Base-by-base conservation (phyloP, 441 rosid genomes). In the Populus hybrid region DNA sequence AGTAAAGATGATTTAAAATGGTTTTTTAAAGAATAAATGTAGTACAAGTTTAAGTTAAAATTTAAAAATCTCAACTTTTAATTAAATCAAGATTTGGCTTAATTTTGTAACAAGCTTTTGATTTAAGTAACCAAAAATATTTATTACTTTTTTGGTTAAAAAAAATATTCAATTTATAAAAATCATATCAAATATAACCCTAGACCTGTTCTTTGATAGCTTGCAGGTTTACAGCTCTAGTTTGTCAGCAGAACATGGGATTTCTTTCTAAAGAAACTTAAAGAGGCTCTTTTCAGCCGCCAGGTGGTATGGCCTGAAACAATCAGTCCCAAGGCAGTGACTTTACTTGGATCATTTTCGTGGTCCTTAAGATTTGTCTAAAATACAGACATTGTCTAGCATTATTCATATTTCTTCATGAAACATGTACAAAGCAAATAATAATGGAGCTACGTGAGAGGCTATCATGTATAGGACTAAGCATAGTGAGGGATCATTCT, bases 391-490 rank as follows among this genome's bases (percentile, higher is more conserved):
- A 64, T 3, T 28, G 74, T 34, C 64, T 30, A 72, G 11, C 18
- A 19, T 53, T 78, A 2, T 18, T 35, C 69, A 50, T 23, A 50
- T 28, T 16, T 28, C 59, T 74, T 59, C 79, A 67, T 40, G 70
- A 68, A 42, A 77, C 69, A 35, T 79, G 59, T 73, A 38, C 67
- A 64, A 38, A 72, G 1, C 75, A 67, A 69, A 18, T 38, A 66
- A 7, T 7, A 66, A 18, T 7, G 30, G 30, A 14, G 75, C 40
- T 61, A 21, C 59, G 66, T 11, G 46, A 57, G 69, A 70, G 76
- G 67, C 68, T 21, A 28, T 28, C 6, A 63, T 68, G 28, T 79
- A 76, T 75, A 70, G 63, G 75, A 76, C 74, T 34, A 23, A 28
- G 77, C 50, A 73, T 12, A 69, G 59, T 26, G n/a, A 28, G 50